Evolutionary conservation across 2,329 filamentous ascomycete species (phyloP), one percentile per base, ranked within the genome.

Genomic region (Cercospora zeae-maydis): DNA sequence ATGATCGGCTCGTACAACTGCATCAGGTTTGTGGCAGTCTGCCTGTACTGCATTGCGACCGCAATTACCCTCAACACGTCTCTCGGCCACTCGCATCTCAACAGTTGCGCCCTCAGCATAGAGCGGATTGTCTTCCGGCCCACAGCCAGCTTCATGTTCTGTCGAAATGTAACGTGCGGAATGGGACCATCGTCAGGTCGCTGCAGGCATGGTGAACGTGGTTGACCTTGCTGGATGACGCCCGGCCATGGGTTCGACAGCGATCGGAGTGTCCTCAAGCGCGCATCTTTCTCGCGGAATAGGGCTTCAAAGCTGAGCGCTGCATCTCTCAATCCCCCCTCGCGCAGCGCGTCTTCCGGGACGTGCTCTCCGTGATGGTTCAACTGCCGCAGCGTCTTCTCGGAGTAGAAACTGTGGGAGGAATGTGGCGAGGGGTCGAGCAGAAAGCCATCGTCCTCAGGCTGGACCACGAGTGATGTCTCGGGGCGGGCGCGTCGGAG

Each of bases 41-140:
- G 37, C 10, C 49, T 60, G 39, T 70, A 63, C 36, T 65, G 63
- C 59, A 76, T 70, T 8, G 69, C 72, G 7, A 71, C 65, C 16
- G 74, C 74, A 7, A 75, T 59, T 8, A 76, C 61, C 6, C 71
- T 68, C 11, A 73, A 57, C 14, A 76, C 67, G 24, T 75, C 72
- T 16, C 56, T 62, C 2, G 72, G 71, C n/a, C 56, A 63, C 33
- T 69, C 61, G 63, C 70, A 73, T 37, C 68, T 62, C 3, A 74
- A 63, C 6, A 76, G 65, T 58, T 76, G 74, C 7, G 65, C 66
- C 11, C 70, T 65, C 13, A 76, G 54, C 4, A 75, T 61, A 3
- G 58, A 45, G 0, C 72, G 67, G 9, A 70, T 58, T 1, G 57
- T 36, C 57, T 72, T 72, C 51, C 54, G 58, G 30, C 59, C 63